These are phyloP conservation scores for Hirsutella thompsonii DNA, from an alignment of 2,329 filamentous ascomycete genomes.

Conservation along the genomic window DNA sequence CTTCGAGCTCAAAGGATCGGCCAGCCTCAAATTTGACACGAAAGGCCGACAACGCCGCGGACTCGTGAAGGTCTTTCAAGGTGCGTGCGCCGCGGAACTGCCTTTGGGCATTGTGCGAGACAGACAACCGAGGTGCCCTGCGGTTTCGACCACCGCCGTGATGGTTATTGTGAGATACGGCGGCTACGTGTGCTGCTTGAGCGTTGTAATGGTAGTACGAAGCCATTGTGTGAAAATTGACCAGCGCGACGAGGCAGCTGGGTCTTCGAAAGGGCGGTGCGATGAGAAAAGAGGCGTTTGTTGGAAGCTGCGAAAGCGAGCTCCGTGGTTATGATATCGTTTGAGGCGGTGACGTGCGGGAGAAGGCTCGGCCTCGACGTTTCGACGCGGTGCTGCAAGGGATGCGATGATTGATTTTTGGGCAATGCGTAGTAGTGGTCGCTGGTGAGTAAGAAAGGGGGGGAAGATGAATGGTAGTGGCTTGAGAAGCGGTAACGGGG, in stretches of 20 bases:
- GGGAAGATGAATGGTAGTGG: not conserved
- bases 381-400: not conserved
- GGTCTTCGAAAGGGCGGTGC: not conserved
- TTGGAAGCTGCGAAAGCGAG: conserved; percentile 1
- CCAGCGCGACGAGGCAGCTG: conserved; percentile 4
- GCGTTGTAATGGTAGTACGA: conserved; percentile 50
- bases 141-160: conserved; percentile 61
- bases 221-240: conserved; percentile 33
- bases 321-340: not conserved
- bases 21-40: conserved; percentile 82
- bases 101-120: conserved; percentile 71
- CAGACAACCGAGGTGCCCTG: conserved; percentile 66
- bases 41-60: conserved; percentile 64
- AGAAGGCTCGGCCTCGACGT: not conserved
- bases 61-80: conserved; percentile 75
- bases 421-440: not conserved
- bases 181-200: conserved; percentile 44
- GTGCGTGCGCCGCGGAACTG: conserved; percentile 76
- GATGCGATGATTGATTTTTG: not conserved
- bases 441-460: not conserved
- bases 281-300: not conserved
- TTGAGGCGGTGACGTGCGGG: not conserved
- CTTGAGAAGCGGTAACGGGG: not conserved
- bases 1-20: conserved; percentile 87
- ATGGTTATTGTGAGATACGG: conserved; percentile 63